These are phyloP conservation scores for Trametes cubensis DNA, from an alignment of 768 basidiomycete species.

Conservation along the genomic window DNA sequence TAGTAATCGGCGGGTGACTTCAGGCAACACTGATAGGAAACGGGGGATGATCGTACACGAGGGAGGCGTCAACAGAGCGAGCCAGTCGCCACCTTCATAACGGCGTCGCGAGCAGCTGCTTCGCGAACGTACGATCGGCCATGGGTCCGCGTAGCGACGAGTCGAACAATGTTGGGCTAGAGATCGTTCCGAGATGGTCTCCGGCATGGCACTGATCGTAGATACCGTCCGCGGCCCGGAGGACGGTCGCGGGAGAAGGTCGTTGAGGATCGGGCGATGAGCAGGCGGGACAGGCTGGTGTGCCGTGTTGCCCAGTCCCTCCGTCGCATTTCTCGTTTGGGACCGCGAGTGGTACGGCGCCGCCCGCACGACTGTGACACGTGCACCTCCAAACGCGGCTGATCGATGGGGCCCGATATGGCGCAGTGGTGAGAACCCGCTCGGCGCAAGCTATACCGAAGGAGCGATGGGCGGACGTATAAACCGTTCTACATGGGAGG, in stretches of 20 bases:
- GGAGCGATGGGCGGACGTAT: constrained; percentile 11
- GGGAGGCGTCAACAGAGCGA: constrained; percentile 5
- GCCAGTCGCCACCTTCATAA: constrained; percentile 8
- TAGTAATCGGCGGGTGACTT: constrained; percentile 2
- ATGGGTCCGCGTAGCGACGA: constrained; percentile 1
- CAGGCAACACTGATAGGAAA: constrained; percentile 9
- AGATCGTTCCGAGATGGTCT: constrained; percentile 21
- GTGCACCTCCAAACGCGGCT: constrained; percentile 8
- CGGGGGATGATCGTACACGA: constrained; percentile 5
- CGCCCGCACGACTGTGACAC: constrained; percentile 10
- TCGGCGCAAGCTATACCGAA: constrained; percentile 2
- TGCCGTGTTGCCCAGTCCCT: background rate
- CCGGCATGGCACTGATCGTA: constrained; percentile 10
- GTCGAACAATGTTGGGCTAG: constrained; percentile 6
- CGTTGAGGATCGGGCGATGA: constrained; percentile 5
- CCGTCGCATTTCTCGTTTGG: constrained; percentile 2
- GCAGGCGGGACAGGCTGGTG: background rate
- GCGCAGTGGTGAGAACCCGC: constrained; percentile 4
- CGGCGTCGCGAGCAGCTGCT: constrained; percentile 6
- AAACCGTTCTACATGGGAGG: background rate
- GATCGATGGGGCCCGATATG: constrained; percentile 21
- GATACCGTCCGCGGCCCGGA: constrained; percentile 10
- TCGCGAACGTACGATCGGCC: constrained; percentile 10
- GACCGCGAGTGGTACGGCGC: background rate
- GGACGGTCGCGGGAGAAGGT: constrained; percentile 22